These are phyloP conservation scores for Ustilago crameri DNA, from an alignment of 1,284 basidiomycete genomes.

Conservation along the genomic window DNA sequence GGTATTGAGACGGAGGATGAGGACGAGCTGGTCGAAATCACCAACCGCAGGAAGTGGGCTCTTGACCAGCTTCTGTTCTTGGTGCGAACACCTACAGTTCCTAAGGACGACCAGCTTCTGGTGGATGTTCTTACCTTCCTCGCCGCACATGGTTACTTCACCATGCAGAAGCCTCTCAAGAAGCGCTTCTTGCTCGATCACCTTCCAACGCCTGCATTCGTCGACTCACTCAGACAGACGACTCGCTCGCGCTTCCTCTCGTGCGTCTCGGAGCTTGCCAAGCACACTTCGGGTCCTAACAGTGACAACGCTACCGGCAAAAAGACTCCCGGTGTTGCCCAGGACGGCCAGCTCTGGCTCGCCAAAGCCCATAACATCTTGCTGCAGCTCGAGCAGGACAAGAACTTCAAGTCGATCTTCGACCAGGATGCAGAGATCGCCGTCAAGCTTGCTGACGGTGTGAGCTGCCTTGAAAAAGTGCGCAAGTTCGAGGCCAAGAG, in stretches of 20 bases:
- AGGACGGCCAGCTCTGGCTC: conserved; percentile 83
- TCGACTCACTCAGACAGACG: conserved; percentile 76
- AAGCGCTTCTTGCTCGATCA: conserved; percentile 72
- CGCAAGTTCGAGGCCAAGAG: conserved; percentile 43
- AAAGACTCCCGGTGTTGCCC: conserved; percentile 75
- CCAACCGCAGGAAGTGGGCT: conserved; percentile 75
- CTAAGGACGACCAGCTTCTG: conserved; percentile 83
- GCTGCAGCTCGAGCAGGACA: conserved; percentile 76
- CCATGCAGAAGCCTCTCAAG: conserved; percentile 77
- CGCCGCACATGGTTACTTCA: conserved; percentile 82
- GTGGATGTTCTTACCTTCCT: conserved; percentile 82
- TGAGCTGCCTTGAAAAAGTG: conserved; percentile 42
- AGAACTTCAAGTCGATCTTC: conserved; percentile 72
- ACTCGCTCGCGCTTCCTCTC: conserved; percentile 80
- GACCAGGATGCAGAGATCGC: conserved; percentile 49
- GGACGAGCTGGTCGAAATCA: conserved; percentile 39
- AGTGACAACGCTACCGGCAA: conserved; percentile 64
- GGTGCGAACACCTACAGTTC: conserved; percentile 81
- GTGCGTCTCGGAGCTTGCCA: conserved; percentile 80
- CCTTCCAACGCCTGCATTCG: conserved; percentile 76
- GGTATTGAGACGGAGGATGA: conserved; percentile 28
- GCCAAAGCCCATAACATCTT: conserved; percentile 77
- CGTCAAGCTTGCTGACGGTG: conserved; percentile 36
- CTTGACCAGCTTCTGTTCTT: conserved; percentile 85
- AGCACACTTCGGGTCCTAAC: conserved; percentile 70